Base-by-base conservation (phyloP, 495 filamentous ascomycete genomes). In the Xylaria longipes region DNA sequence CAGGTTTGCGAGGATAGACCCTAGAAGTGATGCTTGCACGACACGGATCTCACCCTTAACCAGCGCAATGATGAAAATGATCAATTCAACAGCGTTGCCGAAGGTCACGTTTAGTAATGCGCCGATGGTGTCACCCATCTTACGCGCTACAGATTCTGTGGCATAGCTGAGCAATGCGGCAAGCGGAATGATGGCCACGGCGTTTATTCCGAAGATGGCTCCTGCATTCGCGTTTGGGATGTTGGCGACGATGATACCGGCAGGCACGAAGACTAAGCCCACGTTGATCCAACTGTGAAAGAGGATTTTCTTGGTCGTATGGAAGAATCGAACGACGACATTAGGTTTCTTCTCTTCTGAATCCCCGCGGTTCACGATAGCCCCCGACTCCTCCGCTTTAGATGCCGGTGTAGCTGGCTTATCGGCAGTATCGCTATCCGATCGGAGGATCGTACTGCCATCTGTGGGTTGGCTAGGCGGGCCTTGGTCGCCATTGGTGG, bases 61-160 rank as follows among this genome's bases (percentile, higher is more conserved):
- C 20, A 92, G 82, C 37, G 90, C 90, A 80, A 92, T 91, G 78
- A 87, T 92, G 75, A 94, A 96, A 73, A 96, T 94, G 79, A 96
- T 96, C 75, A 97, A 81, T 82, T 97, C 93, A 3, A 97, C 93
- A 29, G 93, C 93, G 80, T 97, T 97, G 67, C 93, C 93, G 81
- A 96, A 96, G 27, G 92, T 94, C 14, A 95, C 92, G 73, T 95
- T 97, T 78, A 95, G 87, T 75, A 96, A 80, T 17, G 93, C 93
- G 66, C 92, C 93, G 41, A 94, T 82, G 11, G 92, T 93, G 74
- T 97, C 92, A 50, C 93, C 93, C 79, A 95, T 84, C 69, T 90
- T 89, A 66, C 85, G 85, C 39, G 93, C 93, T 54, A 95, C 90
- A 72, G 87, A 90, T 80, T 96, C 93, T n/a, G 93, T 97, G 22